A percentile compares a stretch with the other conserved stretches of the same genome.
These are phyloP conservation scores for Penicillium sp. DNA, from an alignment of 2,329 filamentous ascomycete species.

Conservation along the genomic window DNA sequence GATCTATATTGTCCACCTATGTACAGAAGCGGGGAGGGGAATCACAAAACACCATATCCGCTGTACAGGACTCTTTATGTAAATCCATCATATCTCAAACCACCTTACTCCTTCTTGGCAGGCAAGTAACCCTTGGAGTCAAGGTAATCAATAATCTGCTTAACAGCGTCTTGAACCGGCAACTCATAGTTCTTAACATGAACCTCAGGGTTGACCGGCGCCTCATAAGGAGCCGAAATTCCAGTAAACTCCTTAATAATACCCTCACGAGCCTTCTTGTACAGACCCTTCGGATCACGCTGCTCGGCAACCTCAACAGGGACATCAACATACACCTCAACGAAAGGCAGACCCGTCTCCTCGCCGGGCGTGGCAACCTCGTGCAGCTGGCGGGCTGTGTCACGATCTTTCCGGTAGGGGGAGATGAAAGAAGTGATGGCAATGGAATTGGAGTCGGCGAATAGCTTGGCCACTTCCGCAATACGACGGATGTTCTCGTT, in stretches of 20 bases:
- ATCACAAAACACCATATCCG: conserved; percentile 9
- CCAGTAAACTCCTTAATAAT: conserved; percentile 98
- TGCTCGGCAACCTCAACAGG: conserved; percentile 88
- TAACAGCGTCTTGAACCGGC: conserved; percentile 84
- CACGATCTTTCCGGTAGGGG: conserved; percentile 83
- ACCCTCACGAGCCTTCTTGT: conserved; percentile 92
- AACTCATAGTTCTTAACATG: conserved; percentile 78
- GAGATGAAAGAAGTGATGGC: conserved; percentile 97
- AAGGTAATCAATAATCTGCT: conserved; percentile 76
- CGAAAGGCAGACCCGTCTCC: conserved; percentile 70
- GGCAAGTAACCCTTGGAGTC: conserved; percentile 64
- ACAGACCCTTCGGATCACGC: conserved; percentile 94
- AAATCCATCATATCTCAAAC: conserved; percentile 2
- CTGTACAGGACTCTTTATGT: conserved; percentile 12
- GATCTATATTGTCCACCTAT: conserved; percentile 18
- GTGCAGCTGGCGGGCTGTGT: conserved; percentile 79
- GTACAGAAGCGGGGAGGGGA: conserved; percentile 15
- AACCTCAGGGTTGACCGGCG: conserved; percentile 79
- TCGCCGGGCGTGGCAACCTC: conserved; percentile 58
- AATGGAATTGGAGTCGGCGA: conserved; percentile 83
- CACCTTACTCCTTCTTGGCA: conserved; percentile 30
- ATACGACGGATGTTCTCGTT: conserved; percentile 98
- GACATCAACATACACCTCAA: conserved; percentile 92
- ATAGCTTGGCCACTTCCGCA: conserved; percentile 93
- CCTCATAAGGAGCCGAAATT: conserved; percentile 92